Conservation (phyloP, 139 green algal genomes). For the Chlorella ohadii region DNA sequence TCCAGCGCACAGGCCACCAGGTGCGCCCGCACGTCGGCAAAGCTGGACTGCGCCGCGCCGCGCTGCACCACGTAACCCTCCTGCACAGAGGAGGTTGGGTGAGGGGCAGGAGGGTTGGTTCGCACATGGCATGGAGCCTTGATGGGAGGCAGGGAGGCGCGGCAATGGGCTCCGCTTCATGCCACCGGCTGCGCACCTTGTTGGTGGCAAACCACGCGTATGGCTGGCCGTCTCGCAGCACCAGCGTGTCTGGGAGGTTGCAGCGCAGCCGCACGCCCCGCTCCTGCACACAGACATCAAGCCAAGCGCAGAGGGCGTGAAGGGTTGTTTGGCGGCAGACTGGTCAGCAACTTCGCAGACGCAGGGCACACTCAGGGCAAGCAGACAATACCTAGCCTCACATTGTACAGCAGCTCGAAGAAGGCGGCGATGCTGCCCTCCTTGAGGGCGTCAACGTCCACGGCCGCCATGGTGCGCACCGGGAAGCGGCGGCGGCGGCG, state of each 20-base stretch:
- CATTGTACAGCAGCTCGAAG: constrained; percentile 9
- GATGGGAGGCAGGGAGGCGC: background rate
- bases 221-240: constrained; percentile 57
- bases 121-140: no score
- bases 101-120: background rate
- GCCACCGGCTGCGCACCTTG: constrained; percentile 52
- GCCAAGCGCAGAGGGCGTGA: no score
- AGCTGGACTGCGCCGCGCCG: constrained; percentile 33
- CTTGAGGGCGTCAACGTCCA: no score
- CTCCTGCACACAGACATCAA: constrained; percentile 62
- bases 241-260: constrained; percentile 67
- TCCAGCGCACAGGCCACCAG: constrained; percentile 37
- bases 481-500: no score
- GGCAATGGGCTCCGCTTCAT: no score
- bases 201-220: constrained; percentile 61
- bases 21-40: constrained; percentile 56
- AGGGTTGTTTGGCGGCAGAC: background rate
- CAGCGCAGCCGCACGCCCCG: constrained; percentile 62
- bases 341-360: no score
- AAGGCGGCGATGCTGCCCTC: background rate
- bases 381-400: background rate
- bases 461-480: no score
- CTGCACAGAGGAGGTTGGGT: constrained; percentile 33
- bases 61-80: constrained; percentile 60
- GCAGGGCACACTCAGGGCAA: no score